A percentile compares a stretch with the other conserved stretches of the same genome.
phyloP scores from a whole-genome alignment of 768 basidiomycete genomes.

The Asterophora lycoperdoides region DNA sequence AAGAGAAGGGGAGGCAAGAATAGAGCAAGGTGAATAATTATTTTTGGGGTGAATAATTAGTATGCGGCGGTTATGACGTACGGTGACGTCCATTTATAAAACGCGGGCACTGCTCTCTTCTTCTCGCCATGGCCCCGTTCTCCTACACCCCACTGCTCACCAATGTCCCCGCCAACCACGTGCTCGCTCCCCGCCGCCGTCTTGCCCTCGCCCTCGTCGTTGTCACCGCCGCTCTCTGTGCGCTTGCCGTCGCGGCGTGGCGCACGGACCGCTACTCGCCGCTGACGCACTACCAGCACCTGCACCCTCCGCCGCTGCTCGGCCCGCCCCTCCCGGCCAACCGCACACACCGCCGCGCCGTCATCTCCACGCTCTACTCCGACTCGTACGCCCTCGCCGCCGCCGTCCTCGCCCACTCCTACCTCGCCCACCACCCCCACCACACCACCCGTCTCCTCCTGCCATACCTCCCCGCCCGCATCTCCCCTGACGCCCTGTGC shows the following conservation, averaged over 20 bases:
- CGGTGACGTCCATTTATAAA: no score
- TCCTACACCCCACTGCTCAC: conserved; percentile 3
- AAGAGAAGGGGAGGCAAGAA: conserved; percentile 7
- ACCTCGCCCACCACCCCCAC: conserved; percentile 18
- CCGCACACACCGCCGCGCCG: conserved; percentile 14
- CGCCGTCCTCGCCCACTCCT: conserved; percentile 26
- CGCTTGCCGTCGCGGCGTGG: neutral
- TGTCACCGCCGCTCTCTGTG: neutral
- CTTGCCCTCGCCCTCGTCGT: neutral
- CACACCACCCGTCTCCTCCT: conserved; percentile 23
- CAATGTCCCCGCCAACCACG: neutral
- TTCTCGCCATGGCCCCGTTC: no score
- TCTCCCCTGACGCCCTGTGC: conserved; percentile 37
- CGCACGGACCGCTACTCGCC: conserved; percentile 13
- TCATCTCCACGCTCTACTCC: conserved; percentile 26
- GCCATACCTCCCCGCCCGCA: conserved; percentile 25
- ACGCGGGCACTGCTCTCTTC: no score
- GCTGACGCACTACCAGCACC: conserved; percentile 21
- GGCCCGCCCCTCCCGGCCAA: neutral
- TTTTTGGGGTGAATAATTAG: no score
- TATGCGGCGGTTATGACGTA: no score
- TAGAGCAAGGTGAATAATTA: no score
- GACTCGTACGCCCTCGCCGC: conserved; percentile 26
- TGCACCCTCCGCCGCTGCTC: conserved; percentile 21
- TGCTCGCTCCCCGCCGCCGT: neutral